Evolutionary conservation across 2,329 filamentous ascomycete species (phyloP).

Genomic region (Ceratocystis lukuohia): DNA sequence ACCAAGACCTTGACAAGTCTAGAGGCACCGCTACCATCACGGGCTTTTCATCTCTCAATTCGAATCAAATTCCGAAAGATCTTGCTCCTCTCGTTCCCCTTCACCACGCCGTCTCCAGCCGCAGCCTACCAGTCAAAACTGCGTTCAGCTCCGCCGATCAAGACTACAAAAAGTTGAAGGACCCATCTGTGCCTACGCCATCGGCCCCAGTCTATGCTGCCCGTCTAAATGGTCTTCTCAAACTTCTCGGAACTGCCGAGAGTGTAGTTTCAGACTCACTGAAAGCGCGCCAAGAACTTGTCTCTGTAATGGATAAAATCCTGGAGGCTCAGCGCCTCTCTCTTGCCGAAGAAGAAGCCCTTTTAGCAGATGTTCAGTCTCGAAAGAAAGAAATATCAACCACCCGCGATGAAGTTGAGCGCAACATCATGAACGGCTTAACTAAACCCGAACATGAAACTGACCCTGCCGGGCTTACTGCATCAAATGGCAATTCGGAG

Average conservation of each 20-base stretch:
- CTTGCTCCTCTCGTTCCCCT: constrained; percentile 60
- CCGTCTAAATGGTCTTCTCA: constrained; percentile 76
- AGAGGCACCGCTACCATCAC: constrained; percentile 37
- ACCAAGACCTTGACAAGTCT: constrained; percentile 48
- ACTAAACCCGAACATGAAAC: constrained; percentile 40
- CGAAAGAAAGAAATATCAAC: constrained; percentile 60
- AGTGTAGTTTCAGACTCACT: constrained; percentile 80
- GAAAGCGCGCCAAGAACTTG: constrained; percentile 65
- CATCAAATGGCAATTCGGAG: constrained; percentile 29
- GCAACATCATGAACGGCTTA: constrained; percentile 76
- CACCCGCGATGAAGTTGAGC: constrained; percentile 80
- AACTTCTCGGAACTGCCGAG: constrained; percentile 76
- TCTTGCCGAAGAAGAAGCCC: constrained; percentile 54
- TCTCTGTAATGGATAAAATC: constrained; percentile 70
- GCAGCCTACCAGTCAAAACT: constrained; percentile 52
- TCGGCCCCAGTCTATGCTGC: constrained; percentile 85
- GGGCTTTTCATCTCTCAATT: constrained; percentile 42
- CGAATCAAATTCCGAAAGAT: constrained; percentile 54
- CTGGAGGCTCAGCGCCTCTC: constrained; percentile 59
- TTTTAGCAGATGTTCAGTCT: constrained; percentile 49
- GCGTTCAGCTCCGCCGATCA: constrained; percentile 57
- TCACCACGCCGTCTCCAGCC: constrained; percentile 61
- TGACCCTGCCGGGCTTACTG: background rate
- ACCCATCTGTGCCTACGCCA: constrained; percentile 53
- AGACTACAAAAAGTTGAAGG: constrained; percentile 74